Conservation (phyloP, 768 basidiomycete species). For the Termitomyces sp. region DNA sequence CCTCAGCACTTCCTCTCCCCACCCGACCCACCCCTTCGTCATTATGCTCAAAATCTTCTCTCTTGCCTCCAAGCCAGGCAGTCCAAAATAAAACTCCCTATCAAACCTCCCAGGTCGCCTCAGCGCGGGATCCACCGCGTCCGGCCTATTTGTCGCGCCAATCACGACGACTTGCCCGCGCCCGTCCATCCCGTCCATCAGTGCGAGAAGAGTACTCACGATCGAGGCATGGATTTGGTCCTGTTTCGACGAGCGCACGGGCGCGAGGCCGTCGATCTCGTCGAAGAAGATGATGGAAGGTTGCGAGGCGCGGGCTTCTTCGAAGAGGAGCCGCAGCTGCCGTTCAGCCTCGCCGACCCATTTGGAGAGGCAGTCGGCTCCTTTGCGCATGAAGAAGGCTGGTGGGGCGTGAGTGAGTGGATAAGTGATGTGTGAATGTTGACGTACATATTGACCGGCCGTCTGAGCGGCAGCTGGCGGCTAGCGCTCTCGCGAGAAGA, state of each 20-base stretch:
- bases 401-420: background rate
- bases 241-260: conserved; percentile 96
- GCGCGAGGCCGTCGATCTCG: conserved; percentile 97
- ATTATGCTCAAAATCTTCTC: conserved; percentile 88
- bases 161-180: conserved; percentile 96
- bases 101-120: conserved; percentile 94
- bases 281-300: conserved; percentile 99
- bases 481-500: conserved; percentile 86
- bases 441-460: conserved; percentile 82
- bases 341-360: conserved; percentile 99
- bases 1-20: conserved; percentile 41
- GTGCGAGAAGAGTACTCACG: conserved; percentile 89
- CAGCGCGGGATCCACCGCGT: conserved; percentile 95
- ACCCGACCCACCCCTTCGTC: conserved; percentile 86
- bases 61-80: conserved; percentile 80
- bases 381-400: conserved; percentile 99
- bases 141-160: conserved; percentile 95
- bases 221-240: conserved; percentile 99
- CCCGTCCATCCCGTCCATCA: conserved; percentile 99
- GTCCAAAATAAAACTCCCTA: conserved; percentile 94
- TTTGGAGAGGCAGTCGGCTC: conserved; percentile 95
- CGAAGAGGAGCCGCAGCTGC: conserved; percentile 90
- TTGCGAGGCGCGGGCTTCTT: conserved; percentile 88
- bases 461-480: conserved; percentile 83
- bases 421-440: background rate